These are phyloP conservation scores for Lipomyces sp. DNA, from an alignment of 805 yeast genomes.

Conservation along the genomic window DNA sequence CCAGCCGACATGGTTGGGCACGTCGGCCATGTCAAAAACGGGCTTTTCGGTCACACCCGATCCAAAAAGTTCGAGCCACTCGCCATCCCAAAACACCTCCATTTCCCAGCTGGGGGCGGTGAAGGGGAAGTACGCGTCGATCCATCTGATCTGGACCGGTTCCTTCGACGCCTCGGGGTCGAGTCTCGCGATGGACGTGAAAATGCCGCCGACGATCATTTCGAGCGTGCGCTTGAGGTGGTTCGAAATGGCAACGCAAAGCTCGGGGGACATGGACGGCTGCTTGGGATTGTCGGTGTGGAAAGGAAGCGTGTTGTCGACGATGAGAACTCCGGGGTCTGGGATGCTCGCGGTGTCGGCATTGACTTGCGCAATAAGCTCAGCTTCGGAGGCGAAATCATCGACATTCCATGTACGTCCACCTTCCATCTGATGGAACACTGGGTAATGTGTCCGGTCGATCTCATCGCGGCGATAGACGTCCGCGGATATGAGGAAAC, in stretches of 20 bases:
- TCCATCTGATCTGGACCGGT: constrained; percentile 88
- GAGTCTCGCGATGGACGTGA: constrained; percentile 63
- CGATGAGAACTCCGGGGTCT: constrained; percentile 63
- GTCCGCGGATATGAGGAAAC: constrained; percentile 90
- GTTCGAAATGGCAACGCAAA: constrained; percentile 63
- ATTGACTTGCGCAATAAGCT: constrained; percentile 47
- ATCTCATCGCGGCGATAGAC: constrained; percentile 94
- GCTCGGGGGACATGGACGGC: constrained; percentile 62
- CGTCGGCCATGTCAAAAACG: constrained; percentile 70
- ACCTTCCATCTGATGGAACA: constrained; percentile 97
- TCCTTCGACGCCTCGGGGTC: constrained; percentile 57
- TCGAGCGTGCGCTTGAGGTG: constrained; percentile 88
- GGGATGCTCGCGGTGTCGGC: constrained; percentile 66
- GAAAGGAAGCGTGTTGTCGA: constrained; percentile 63
- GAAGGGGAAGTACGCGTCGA: constrained; percentile 96
- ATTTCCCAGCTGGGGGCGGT: constrained; percentile 98
- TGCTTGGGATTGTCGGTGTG: constrained; percentile 75
- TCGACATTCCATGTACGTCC: constrained; percentile 76
- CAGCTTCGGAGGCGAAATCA: constrained; percentile 36
- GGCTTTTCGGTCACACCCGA: constrained; percentile 85
- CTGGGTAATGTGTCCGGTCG: constrained; percentile 95
- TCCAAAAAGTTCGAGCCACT: constrained; percentile 96
- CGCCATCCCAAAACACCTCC: constrained; percentile 98
- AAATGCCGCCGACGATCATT: constrained; percentile 74
- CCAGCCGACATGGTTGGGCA: constrained; percentile 71